phyloP scores from a whole-genome alignment of 1,284 basidiomycete species.

The Macrocystidia cucumis region DNA sequence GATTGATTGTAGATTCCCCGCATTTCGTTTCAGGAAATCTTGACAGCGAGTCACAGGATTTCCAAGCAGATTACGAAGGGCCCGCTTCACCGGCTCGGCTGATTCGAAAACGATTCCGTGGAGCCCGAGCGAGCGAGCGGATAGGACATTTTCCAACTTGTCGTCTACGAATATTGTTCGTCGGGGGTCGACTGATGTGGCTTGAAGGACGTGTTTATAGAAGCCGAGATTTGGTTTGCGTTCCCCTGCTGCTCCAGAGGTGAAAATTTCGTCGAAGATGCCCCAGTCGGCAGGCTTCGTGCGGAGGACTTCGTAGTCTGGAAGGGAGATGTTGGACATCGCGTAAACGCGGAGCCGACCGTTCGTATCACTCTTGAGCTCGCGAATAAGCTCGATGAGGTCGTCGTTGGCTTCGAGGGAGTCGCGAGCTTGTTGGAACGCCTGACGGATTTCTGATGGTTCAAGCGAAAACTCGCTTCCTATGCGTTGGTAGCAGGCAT shows the following conservation, averaged over 20 bases:
- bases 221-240: slow-evolving; percentile 50
- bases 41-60: slow-evolving; percentile 36
- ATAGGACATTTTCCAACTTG: slow-evolving; percentile 50
- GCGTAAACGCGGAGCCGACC: slow-evolving; percentile 38
- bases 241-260: slow-evolving; percentile 40
- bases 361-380: slow-evolving; percentile 30
- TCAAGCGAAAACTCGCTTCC: slow-evolving; percentile 33
- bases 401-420: slow-evolving; percentile 35
- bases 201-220: slow-evolving; percentile 38
- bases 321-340: slow-evolving; percentile 52
- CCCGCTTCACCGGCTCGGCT: slow-evolving; percentile 30
- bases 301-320: slow-evolving; percentile 40
- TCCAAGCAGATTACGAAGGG: slow-evolving; percentile 37
- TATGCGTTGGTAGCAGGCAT: slow-evolving; percentile 36
- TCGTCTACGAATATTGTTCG: slow-evolving; percentile 49
- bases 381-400: slow-evolving; percentile 37
- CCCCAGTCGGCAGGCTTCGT: slow-evolving; percentile 41
- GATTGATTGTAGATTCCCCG: slow-evolving; percentile 33
- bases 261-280: slow-evolving; percentile 46
- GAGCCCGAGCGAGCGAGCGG: slow-evolving; percentile 48
- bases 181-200: slow-evolving; percentile 32
- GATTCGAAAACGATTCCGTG: slow-evolving; percentile 44
- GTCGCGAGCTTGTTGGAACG: slow-evolving; percentile 38
- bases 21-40: slow-evolving; percentile 31
- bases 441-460: slow-evolving; percentile 28